Base-by-base conservation (phyloP, 2,329 filamentous ascomycete species). In the Coniochaeta sp. region DNA sequence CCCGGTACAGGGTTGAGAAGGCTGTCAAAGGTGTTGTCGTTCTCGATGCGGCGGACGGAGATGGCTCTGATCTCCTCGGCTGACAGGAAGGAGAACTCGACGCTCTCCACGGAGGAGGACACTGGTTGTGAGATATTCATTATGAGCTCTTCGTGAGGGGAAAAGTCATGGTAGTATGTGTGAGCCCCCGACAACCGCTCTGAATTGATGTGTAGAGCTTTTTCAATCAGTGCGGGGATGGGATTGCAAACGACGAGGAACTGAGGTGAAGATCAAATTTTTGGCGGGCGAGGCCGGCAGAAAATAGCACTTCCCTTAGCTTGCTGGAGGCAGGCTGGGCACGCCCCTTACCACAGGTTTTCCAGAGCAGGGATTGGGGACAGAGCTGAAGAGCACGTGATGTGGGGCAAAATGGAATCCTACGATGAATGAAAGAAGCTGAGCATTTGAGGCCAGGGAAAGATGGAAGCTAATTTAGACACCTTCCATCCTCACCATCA, bases 21-120 rank as follows among this genome's bases (percentile, higher is more conserved):
- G 61, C 86, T 91, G 75, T 98, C 95, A 73, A 98, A 95, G n/a
- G 95, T 96, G 66, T 85, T 90, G 58, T 92, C 89, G 77, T 96
- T 96, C 71, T 96, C 89, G 68, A 99, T 96, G 75, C 88, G 87
- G 79, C 95, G 95, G 66, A 97, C 95, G 9, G 95, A 99, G 68
- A 98, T 86, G 62, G 87, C 84, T 72, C 88, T 87, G 72, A 99
- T 92, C 74, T 99, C 93, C 62, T 88, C 81, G 58, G 87, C 81
- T 22, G 89, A 86, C 66, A 98, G 85, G 71, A 96, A 91, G 54
- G 86, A 88, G 74, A 99, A 99, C 72, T 96, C 90, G 70, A 99
- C 91, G 72, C 88, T 89, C 72, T 89, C 85, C 70, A 99, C 89
- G 71, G 87, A 82, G 70, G 92, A 96, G 65, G 89, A 83, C 64